phyloP scores from a whole-genome alignment of 257 asterid species.

The Penstemon newberryi region DNA sequence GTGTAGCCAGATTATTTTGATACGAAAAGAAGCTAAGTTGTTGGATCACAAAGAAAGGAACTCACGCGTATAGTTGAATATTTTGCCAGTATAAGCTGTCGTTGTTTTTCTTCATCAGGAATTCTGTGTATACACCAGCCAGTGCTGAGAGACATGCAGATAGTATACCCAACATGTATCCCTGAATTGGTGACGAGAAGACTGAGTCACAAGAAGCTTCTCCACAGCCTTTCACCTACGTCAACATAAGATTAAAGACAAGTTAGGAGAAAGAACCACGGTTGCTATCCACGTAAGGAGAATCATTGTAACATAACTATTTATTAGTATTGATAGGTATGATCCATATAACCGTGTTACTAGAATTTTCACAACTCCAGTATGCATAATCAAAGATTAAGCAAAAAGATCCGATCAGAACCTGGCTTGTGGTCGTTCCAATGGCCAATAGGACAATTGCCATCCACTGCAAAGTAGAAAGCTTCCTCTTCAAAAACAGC shows the following conservation, averaged over 20 bases:
- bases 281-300: slow-evolving; percentile 8
- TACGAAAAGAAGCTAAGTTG: slow-evolving; percentile 7
- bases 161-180: slow-evolving; percentile 78
- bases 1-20: background rate
- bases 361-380: background rate
- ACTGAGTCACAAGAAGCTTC: slow-evolving; percentile 84
- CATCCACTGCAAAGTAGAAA: slow-evolving; percentile 98
- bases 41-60: slow-evolving; percentile 19
- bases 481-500: slow-evolving; percentile 97
- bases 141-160: slow-evolving; percentile 97
- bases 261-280: background rate
- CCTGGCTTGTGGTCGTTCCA: slow-evolving; percentile 98
- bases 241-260: slow-evolving; percentile 22
- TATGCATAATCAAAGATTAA: slow-evolving; percentile 19
- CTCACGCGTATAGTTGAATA: slow-evolving; percentile 85
- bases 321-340: too few relatives aligned
- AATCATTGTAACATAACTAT: too few relatives aligned
- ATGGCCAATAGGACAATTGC: slow-evolving; percentile 85
- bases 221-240: slow-evolving; percentile 92
- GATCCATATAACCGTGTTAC: background rate
- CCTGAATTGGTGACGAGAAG: slow-evolving; percentile 89
- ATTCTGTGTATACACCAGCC: slow-evolving; percentile 98
- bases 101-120: slow-evolving; percentile 96
- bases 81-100: slow-evolving; percentile 99
- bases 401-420: slow-evolving; percentile 28